These are phyloP conservation scores for Oxytropis ochrocephala DNA, from an alignment of 306 rosid species.

Conservation along the genomic window DNA sequence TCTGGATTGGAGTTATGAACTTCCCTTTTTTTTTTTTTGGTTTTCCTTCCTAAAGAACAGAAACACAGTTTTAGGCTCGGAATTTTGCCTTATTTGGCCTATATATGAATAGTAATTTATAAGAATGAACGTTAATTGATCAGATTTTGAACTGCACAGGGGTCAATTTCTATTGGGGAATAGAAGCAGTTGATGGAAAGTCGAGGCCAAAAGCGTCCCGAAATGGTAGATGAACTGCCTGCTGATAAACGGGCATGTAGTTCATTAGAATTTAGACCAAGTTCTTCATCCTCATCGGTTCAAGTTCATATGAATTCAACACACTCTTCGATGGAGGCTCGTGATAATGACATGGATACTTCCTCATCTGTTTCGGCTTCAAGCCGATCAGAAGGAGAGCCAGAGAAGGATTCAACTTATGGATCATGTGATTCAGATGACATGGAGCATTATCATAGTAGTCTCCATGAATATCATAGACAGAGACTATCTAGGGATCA, in stretches of 20 bases:
- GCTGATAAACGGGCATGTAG: conserved; percentile 90
- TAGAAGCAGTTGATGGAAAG: conserved; percentile 55
- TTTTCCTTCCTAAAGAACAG: background rate
- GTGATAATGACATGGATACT: conserved; percentile 87
- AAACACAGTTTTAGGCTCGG: background rate
- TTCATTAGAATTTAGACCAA: conserved; percentile 80
- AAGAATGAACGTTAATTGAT: conserved; percentile 15
- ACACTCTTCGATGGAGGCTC: conserved; percentile 40
- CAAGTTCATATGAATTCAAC: conserved; percentile 48
- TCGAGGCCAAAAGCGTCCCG: conserved; percentile 88
- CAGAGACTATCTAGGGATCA: conserved; percentile 67
- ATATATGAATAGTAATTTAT: conserved; percentile 6
- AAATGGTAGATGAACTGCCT: conserved; percentile 72
- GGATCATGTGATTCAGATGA: conserved; percentile 96
- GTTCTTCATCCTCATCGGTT: conserved; percentile 66
- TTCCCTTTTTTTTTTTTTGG: background rate
- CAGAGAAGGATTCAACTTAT: conserved; percentile 75
- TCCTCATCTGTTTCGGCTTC: conserved; percentile 85
- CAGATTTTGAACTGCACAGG: conserved; percentile 33
- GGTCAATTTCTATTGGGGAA: conserved; percentile 21
- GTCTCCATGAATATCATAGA: conserved; percentile 66
- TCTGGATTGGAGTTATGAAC: conserved; percentile 22
- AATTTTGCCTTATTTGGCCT: background rate
- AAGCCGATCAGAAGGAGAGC: conserved; percentile 79
- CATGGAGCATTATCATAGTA: conserved; percentile 56